Base-by-base conservation (phyloP, 176 grass and related monocot genomes). In the Aegilops longissima region DNA sequence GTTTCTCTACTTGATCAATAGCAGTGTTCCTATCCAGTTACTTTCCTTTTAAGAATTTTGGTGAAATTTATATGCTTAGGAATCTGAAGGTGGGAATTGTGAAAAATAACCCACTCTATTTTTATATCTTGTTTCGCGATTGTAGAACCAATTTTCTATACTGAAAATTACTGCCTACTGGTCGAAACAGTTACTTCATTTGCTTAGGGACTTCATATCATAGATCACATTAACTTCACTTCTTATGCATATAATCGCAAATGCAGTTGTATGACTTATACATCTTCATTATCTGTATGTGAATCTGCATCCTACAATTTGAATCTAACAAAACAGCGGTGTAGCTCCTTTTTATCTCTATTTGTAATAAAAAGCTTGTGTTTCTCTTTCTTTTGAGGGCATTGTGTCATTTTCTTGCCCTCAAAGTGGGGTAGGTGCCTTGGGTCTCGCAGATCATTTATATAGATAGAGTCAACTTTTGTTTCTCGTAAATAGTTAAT, bases 121-220 rank as follows among this genome's bases (percentile, higher is more conserved):
- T 83, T 70, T 42, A 5, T 71, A 44, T 30, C 13, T 62, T 83
- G 16, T 83, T 72, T 61, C 3, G 9, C 23, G 20, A 39, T 58
- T 30, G 23, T 59, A 83, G 69, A 38, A 44, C 42, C 9, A 29
- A 7, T 30, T 63, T 61, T 61, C 73, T 72, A 14, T 73, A 73
- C 35, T 29, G 44, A 82, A 54, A 20, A 70, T 54, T 82, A 12
- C 24, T 47, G 70, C 11, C 20, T 45, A 45, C 70, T 21, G 67
- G 20, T 45, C 21, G 17, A 80, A 65, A 45, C 36, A 64, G 33
- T 80, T 64, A 44, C 27, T 81, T 49, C 16, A 49, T 47, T 12
- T 81, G 13, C 63, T 66, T 81, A 67, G 36, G 63, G 24, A 45
- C 27, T 81, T 81, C 24, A 69, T 12, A 82, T 68, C 10, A 80